Base-by-base conservation (phyloP, 768 basidiomycete species). In the Termitomyces eurrhizus region DNA sequence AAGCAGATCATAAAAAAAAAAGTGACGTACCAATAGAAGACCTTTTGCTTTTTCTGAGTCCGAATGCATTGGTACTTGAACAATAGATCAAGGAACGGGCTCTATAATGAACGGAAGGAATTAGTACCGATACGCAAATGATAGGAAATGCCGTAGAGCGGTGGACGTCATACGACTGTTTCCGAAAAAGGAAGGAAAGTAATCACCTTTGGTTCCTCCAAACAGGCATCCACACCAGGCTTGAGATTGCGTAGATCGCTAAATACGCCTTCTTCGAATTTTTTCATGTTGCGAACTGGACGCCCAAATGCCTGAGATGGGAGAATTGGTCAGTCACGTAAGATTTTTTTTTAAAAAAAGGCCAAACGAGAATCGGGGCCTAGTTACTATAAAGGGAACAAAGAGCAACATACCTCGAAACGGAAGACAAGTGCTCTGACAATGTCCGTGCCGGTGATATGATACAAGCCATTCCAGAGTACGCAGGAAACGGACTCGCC, bases 11-110 rank as follows among this genome's bases (percentile, higher is more conserved):
- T 42, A 12, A 9, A 44, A 21, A 9, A 44, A 16, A 56, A 59
- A n/a, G 18, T 45, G 29, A 77, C 88, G 57, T 65, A 92, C 95
- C 95, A 98, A 73, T 92, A 97, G 70, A 97, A 98, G n/a, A 98
- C 95, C 73, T 98, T 95, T 77, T 96, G 95, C 77, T 97, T 98
- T 82, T 97, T 98, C 73, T 98, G 95, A 1, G 95, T 98, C 42
- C 95, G 86, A 65, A 98, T 97, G 71, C 95, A 96, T 70, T 95
- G 93, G 67, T 92, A 95, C 73, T 95, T 95, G 85, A 97, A 97
- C 11, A 98, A 77, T 33, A 95, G 81, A 67, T 98, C 95, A 18
- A 98, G 80, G 76, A 98, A 95, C 0, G 91, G 89, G 50, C 92
- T 92, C 95, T 96, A 68, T 14, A 65, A 55, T 32, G 45, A 44